Conservation (phyloP, 106 monocot genomes). For the Phalaenopsis equestris region DNA sequence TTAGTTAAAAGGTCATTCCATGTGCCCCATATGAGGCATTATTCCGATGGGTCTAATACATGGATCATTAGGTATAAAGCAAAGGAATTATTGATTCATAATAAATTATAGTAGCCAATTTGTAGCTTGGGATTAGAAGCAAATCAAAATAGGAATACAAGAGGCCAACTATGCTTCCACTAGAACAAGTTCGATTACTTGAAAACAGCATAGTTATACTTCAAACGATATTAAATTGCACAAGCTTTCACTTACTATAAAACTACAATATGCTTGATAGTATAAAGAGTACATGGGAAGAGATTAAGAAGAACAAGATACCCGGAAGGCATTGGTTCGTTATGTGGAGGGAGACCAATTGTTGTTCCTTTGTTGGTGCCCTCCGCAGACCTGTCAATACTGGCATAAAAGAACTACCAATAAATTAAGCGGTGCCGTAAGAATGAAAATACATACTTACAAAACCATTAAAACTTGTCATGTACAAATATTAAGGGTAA, state of each 20-base stretch:
- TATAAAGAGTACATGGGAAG: background rate
- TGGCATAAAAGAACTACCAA: background rate
- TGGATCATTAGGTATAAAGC: background rate
- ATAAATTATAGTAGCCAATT: background rate
- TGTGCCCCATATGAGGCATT: background rate
- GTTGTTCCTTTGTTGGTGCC: background rate
- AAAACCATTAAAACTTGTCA: background rate
- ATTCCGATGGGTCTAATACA: background rate
- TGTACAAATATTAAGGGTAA: background rate
- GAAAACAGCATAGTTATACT: background rate
- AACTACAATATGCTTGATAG: background rate
- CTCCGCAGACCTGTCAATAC: background rate
- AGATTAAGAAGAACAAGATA: background rate
- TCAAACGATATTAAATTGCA: background rate
- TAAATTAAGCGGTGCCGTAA: background rate
- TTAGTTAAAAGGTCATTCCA: background rate
- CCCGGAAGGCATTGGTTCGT: constrained; percentile 1
- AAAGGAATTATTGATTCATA: background rate
- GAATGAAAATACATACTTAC: background rate
- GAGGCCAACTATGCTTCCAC: background rate
- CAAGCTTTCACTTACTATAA: background rate
- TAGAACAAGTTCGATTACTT: background rate
- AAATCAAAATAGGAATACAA: background rate
- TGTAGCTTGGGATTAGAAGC: background rate
- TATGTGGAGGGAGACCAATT: background rate